Percentiles rank a stretch among this genome's conserved stretches.
These are phyloP conservation scores for Gloeostereum incarnatum DNA, from an alignment of 768 basidiomycete genomes.

Conservation along the genomic window DNA sequence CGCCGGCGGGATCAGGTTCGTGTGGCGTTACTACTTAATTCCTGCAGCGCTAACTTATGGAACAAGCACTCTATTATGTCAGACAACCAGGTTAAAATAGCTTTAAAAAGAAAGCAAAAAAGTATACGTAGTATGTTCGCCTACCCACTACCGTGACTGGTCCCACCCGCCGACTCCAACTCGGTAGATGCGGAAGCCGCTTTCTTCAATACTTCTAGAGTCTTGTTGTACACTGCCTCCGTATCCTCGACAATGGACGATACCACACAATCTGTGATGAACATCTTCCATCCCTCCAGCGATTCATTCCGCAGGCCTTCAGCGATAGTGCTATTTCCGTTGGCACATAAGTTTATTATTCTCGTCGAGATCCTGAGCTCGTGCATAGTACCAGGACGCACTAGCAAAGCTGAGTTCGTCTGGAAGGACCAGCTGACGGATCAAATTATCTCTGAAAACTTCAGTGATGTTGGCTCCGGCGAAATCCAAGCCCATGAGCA, in stretches of 20 bases:
- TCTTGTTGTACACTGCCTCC: background rate
- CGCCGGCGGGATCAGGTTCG: too few species aligned
- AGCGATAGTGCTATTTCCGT: background rate
- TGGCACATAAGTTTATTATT: background rate
- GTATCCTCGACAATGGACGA: background rate
- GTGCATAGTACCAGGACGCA: conserved; percentile 5
- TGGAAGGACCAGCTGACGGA: conserved; percentile 2
- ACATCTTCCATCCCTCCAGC: background rate
- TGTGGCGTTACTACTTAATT: too few species aligned
- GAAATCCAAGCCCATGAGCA: too few species aligned
- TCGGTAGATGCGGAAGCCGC: too few species aligned
- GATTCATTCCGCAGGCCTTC: background rate
- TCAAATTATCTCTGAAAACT: conserved; percentile 2
- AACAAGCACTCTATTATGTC: too few species aligned
- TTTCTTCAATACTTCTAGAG: background rate
- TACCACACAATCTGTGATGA: background rate
- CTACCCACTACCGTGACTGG: too few species aligned
- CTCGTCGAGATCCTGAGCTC: background rate
- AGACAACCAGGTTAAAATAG: too few species aligned
- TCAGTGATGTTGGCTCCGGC: background rate
- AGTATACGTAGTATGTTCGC: too few species aligned
- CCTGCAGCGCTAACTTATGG: too few species aligned
- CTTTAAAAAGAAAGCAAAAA: too few species aligned
- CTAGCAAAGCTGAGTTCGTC: conserved; percentile 6
- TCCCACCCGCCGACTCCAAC: too few species aligned